These are phyloP conservation scores for Monosporozyma solicola DNA, from an alignment of 805 yeast genomes.

Conservation along the genomic window DNA sequence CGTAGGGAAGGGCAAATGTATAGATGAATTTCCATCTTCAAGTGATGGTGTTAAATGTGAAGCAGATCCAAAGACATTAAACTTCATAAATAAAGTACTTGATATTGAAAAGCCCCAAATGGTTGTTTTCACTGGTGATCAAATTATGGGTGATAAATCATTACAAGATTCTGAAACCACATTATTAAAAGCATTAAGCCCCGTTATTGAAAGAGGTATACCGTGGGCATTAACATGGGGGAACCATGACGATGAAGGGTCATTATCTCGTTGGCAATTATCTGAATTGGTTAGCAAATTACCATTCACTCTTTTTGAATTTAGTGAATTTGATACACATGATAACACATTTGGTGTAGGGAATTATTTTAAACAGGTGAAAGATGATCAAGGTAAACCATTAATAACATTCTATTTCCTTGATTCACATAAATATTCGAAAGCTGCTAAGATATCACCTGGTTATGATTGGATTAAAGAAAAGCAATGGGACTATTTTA, in stretches of 20 bases:
- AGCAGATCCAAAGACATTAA: slow-evolving; percentile 68
- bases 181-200: slow-evolving; percentile 63
- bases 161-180: slow-evolving; percentile 80
- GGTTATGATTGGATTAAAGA: slow-evolving; percentile 85
- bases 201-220: slow-evolving; percentile 55
- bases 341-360: slow-evolving; percentile 65
- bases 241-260: slow-evolving; percentile 90
- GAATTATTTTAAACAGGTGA: slow-evolving; percentile 55
- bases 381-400: slow-evolving; percentile 25
- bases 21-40: slow-evolving; percentile 57
- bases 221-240: slow-evolving; percentile 88
- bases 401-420: slow-evolving; percentile 61
- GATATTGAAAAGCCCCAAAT: slow-evolving; percentile 76
- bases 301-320: slow-evolving; percentile 57
- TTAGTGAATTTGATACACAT: slow-evolving; percentile 49
- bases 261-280: slow-evolving; percentile 47
- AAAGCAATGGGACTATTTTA: slow-evolving; percentile 53
- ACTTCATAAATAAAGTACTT: slow-evolving; percentile 52
- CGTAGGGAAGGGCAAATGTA: slow-evolving; percentile 73
- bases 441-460: slow-evolving; percentile 52
- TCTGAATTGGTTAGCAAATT: slow-evolving; percentile 47
- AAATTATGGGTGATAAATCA: slow-evolving; percentile 63
- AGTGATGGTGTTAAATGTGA: slow-evolving; percentile 40
- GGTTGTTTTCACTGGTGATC: slow-evolving; percentile 87
- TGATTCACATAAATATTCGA: slow-evolving; percentile 76